A percentile compares a stretch with the other conserved stretches of the same genome.
These are phyloP conservation scores for Fusarium longipes DNA, from an alignment of 2,329 filamentous ascomycete genomes.

Conservation along the genomic window DNA sequence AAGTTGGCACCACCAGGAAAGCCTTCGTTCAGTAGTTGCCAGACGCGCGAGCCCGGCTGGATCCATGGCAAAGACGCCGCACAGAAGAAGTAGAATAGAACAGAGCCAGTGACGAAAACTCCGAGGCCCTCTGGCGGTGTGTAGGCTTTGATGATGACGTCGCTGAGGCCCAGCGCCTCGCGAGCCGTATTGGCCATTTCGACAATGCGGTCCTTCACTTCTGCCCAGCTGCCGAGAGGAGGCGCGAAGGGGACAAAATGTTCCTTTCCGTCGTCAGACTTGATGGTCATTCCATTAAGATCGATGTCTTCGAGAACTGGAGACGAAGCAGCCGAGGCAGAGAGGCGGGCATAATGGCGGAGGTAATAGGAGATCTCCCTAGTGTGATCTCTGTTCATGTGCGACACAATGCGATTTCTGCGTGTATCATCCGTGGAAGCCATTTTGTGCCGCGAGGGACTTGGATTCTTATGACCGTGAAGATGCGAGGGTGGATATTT, in stretches of 20 bases:
- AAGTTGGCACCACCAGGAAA: slow-evolving; percentile 69
- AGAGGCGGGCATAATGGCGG: slow-evolving; percentile 74
- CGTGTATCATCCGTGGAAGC: slow-evolving; percentile 46
- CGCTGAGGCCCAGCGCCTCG: slow-evolving; percentile 67
- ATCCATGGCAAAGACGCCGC: slow-evolving; percentile 63
- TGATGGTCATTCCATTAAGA: slow-evolving; percentile 71
- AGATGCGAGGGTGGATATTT: not conserved
- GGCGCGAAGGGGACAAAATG: slow-evolving; percentile 74
- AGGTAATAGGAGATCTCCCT: slow-evolving; percentile 81
- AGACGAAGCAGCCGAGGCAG: slow-evolving; percentile 63
- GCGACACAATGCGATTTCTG: slow-evolving; percentile 65
- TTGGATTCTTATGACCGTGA: not conserved
- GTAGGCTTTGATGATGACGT: slow-evolving; percentile 57
- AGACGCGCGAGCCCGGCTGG: slow-evolving; percentile 61
- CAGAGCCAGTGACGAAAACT: slow-evolving; percentile 64
- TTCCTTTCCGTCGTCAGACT: slow-evolving; percentile 57
- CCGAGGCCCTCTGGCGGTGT: slow-evolving; percentile 58
- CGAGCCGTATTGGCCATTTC: slow-evolving; percentile 73
- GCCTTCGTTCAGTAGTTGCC: slow-evolving; percentile 60
- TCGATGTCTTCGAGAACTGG: slow-evolving; percentile 74
- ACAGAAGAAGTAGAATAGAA: slow-evolving; percentile 65
- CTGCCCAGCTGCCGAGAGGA: slow-evolving; percentile 73
- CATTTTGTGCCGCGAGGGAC: slow-evolving; percentile 25
- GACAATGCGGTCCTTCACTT: slow-evolving; percentile 77
- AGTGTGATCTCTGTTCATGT: slow-evolving; percentile 89